Conservation (phyloP, 2,329 filamentous ascomycete species). For the Fusarium acutatum region DNA sequence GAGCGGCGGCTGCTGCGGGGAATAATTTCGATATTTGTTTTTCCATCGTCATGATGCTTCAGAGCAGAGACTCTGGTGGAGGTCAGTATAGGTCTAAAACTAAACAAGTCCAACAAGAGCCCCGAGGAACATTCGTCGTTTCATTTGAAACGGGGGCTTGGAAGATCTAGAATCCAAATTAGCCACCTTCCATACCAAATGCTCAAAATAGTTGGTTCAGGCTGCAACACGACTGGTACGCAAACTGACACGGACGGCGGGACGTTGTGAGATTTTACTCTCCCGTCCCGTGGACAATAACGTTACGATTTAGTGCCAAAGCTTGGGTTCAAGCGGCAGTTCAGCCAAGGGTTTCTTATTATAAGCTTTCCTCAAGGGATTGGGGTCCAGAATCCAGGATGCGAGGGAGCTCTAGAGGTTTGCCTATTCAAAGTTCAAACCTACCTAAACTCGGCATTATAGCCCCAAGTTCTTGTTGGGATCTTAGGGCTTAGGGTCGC, state of each 20-base stretch:
- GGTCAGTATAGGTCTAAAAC: not conserved
- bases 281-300: conserved; percentile 22
- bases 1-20: conserved; percentile 24
- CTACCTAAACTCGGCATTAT: not conserved
- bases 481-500: not conserved
- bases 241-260: conserved; percentile 28
- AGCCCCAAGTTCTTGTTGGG: not conserved
- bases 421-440: not conserved
- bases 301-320: conserved; percentile 27
- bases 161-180: conserved; percentile 8
- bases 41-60: conserved; percentile 1
- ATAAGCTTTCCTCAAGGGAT: not conserved
- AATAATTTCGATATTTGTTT: conserved; percentile 12
- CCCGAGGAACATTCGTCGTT: not conserved
- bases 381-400: not conserved
- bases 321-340: conserved; percentile 17
- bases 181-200: conserved; percentile 6
- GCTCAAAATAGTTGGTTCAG: not conserved
- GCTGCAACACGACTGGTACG: conserved; percentile 33
- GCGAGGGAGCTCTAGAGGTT: not conserved
- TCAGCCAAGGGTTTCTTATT: conserved; percentile 18
- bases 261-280: conserved; percentile 36
- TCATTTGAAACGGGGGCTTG: conserved; percentile 12
- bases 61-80: not conserved
- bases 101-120: not conserved